phyloP scores from a whole-genome alignment of 2,329 filamentous ascomycete genomes.

The Domatiomyces globalis region DNA sequence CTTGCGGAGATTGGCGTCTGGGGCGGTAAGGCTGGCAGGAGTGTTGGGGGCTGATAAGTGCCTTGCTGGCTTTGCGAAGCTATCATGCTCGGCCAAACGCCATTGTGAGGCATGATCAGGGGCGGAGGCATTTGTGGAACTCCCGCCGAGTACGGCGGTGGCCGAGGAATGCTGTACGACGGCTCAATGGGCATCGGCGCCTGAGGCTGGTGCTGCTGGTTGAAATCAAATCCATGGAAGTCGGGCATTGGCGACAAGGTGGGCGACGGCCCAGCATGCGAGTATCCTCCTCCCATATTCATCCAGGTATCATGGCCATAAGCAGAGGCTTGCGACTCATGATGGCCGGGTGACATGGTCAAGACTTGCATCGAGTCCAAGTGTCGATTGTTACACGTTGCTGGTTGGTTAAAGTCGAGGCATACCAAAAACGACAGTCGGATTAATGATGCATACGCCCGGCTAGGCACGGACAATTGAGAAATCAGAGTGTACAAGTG shows the following conservation, averaged over 20 bases:
- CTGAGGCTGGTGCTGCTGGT: constrained; percentile 35
- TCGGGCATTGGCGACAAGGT: constrained; percentile 57
- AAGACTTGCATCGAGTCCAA: constrained; percentile 16
- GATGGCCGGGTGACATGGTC: constrained; percentile 32
- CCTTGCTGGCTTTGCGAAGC: constrained; percentile 32
- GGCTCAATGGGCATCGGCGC: constrained; percentile 48
- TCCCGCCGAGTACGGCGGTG: constrained; percentile 41
- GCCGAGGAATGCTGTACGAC: constrained; percentile 41
- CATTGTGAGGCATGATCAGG: constrained; percentile 51
- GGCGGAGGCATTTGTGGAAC: constrained; percentile 36
- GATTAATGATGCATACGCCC: constrained; percentile 12
- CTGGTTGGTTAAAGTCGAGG: constrained; percentile 3
- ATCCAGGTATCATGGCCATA: constrained; percentile 33
- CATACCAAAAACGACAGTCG: constrained; percentile 3
- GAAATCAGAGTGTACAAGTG: background rate
- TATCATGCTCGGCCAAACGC: constrained; percentile 64
- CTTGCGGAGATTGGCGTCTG: constrained; percentile 32
- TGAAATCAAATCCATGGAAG: constrained; percentile 47
- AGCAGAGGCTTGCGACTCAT: constrained; percentile 31
- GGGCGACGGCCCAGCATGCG: constrained; percentile 10
- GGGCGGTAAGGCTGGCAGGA: constrained; percentile 41
- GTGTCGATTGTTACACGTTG: background rate
- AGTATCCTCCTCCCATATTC: constrained; percentile 31
- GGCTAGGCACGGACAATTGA: constrained; percentile 1
- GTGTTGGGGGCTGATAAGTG: constrained; percentile 44